Evolutionary conservation across 1,284 basidiomycete genomes (phyloP).

Genomic region (Tetrapyrgos nigripes): DNA sequence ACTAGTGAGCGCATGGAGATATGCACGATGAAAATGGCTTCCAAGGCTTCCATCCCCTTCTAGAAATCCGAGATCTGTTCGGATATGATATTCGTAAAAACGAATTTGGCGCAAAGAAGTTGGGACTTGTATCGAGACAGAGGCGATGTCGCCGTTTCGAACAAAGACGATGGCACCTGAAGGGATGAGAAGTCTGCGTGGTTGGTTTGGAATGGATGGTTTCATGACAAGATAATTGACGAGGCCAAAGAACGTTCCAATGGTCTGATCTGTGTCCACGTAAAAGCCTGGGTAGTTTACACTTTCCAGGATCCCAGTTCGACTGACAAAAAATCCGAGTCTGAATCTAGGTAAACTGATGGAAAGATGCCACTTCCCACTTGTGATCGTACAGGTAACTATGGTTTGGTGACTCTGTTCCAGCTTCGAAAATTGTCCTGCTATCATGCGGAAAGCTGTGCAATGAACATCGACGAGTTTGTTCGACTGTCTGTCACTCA

Average conservation of each 20-base stretch:
- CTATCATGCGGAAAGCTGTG: background rate
- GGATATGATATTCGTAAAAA: conserved; percentile 46
- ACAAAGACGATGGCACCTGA: background rate
- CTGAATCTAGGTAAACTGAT: background rate
- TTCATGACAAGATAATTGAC: background rate
- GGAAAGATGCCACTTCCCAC: background rate
- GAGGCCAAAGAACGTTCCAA: conserved; percentile 6
- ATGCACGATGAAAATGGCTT: conserved; percentile 44
- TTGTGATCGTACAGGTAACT: background rate
- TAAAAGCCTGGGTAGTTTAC: conserved; percentile 6
- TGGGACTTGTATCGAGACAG: background rate
- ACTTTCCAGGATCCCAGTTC: background rate
- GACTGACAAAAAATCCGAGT: background rate
- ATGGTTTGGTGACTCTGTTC: background rate
- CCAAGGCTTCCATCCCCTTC: conserved; percentile 36
- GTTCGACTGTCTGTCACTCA: background rate
- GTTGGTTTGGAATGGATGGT: background rate
- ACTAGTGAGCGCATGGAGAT: conserved; percentile 53
- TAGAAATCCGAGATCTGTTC: conserved; percentile 45
- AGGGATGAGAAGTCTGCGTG: conserved; percentile 2
- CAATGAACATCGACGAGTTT: background rate
- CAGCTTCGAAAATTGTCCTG: background rate
- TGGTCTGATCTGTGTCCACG: background rate
- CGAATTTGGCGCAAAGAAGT: conserved; percentile 11
- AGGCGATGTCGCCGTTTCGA: background rate